Percentiles rank a stretch among this genome's conserved stretches.
Conservation (phyloP, 1,139 yeast species). For the Hanseniaspora sp. region DNA sequence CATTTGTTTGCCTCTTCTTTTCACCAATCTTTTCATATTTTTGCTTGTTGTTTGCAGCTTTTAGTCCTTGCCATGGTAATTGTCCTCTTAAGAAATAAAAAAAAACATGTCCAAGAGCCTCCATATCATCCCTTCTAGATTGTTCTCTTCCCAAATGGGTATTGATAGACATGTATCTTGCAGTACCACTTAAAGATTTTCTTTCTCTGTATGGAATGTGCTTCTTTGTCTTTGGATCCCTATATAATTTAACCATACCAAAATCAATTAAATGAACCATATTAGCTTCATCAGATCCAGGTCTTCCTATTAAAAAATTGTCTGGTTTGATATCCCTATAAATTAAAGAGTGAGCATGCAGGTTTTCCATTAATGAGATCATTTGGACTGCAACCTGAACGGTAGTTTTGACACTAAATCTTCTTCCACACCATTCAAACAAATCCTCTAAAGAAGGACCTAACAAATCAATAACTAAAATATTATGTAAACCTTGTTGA, state of each 20-base stretch:
- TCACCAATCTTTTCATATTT: conserved; percentile 76
- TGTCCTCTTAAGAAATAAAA: conserved; percentile 92
- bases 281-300: conserved; percentile 53
- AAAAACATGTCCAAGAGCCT: conserved; percentile 87
- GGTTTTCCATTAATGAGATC: conserved; percentile 54
- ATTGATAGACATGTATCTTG: conserved; percentile 89
- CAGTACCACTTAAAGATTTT: conserved; percentile 93
- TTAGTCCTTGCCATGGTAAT: conserved; percentile 96
- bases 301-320: conserved; percentile 89
- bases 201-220: conserved; percentile 95
- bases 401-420: conserved; percentile 57
- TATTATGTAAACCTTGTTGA: conserved; percentile 69
- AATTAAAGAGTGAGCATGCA: conserved; percentile 59
- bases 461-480: conserved; percentile 57
- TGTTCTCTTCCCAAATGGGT: conserved; percentile 97
- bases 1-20: conserved; percentile 61
- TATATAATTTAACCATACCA: conserved; percentile 88
- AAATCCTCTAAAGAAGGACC: conserved; percentile 72
- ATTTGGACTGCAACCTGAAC: conserved; percentile 66
- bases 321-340: conserved; percentile 84
- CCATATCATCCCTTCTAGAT: conserved; percentile 91
- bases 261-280: conserved; percentile 92
- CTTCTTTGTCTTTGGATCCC: conserved; percentile 90
- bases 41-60: conserved; percentile 72
- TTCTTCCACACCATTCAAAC: conserved; percentile 73